Evolutionary conservation across 768 basidiomycete species (phyloP).

Genomic region (Boletus coccyginus): DNA sequence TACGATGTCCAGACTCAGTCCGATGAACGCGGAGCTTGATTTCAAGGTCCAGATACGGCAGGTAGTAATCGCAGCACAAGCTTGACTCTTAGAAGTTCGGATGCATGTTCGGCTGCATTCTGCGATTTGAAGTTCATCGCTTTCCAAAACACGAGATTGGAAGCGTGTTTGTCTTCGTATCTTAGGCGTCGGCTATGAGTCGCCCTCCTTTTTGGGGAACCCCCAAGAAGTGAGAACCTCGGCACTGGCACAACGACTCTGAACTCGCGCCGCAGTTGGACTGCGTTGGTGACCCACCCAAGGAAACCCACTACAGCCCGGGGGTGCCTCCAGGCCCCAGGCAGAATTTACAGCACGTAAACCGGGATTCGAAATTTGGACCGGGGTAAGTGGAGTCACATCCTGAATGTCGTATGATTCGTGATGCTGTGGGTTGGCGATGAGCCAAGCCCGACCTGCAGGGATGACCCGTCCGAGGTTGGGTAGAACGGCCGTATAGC

Average conservation of each 20-base stretch:
- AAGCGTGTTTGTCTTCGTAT: neutral
- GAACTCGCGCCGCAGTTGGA: neutral
- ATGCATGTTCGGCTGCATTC: neutral
- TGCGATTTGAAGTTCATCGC: too few species aligned
- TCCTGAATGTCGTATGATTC: neutral
- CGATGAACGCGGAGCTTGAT: neutral
- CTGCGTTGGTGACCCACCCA: neutral
- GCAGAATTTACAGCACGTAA: neutral
- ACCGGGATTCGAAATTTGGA: neutral
- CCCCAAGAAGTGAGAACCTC: neutral
- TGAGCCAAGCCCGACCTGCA: conserved; percentile 12
- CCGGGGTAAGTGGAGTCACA: conserved; percentile 4
- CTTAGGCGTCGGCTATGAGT: neutral
- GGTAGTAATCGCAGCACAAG: conserved; percentile 13
- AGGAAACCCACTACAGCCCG: neutral
- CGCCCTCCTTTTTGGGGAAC: neutral
- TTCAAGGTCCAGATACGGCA: conserved; percentile 3
- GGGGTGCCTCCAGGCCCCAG: neutral
- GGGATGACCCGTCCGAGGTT: neutral
- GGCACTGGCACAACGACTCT: neutral
- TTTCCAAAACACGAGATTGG: conserved; percentile 1
- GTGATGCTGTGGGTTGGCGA: neutral
- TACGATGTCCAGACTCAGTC: neutral
- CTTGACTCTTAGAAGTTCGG: conserved; percentile 11
- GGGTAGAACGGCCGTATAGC: neutral